Conservation (phyloP, 2,329 filamentous ascomycete species). For the Trichoderma sp. region DNA sequence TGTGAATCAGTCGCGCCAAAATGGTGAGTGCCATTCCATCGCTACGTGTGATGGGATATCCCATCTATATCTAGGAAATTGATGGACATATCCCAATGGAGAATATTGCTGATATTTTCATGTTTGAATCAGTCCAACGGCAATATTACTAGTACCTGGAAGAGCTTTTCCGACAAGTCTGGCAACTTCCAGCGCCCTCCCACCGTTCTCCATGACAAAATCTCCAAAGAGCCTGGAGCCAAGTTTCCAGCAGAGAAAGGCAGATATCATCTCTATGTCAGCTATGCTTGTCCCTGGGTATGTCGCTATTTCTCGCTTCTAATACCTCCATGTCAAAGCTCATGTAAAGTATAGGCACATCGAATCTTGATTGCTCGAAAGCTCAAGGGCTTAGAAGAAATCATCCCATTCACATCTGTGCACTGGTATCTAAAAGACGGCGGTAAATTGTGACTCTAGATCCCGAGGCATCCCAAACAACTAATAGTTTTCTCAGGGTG, state of each 20-base stretch:
- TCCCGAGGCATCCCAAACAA: not conserved
- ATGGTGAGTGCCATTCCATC: not conserved
- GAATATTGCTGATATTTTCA: not conserved
- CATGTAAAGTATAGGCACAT: conserved; percentile 53
- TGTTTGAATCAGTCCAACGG: not conserved
- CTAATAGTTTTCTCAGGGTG: conserved; percentile 43
- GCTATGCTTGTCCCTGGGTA: conserved; percentile 87
- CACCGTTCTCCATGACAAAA: conserved; percentile 74
- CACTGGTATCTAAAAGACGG: conserved; percentile 78
- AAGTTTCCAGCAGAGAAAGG: conserved; percentile 80
- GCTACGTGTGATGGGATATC: not conserved
- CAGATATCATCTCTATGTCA: conserved; percentile 89
- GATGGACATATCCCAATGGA: not conserved
- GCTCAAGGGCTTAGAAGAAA: conserved; percentile 84
- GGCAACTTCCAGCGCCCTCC: conserved; percentile 89
- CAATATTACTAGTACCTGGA: conserved; percentile 78
- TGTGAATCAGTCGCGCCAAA: not conserved
- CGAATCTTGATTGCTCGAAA: conserved; percentile 81
- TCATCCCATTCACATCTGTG: conserved; percentile 73
- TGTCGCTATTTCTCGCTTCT: conserved; percentile 12
- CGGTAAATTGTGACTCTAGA: conserved; percentile 35
- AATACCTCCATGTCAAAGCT: not conserved
- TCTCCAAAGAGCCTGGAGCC: conserved; percentile 67
- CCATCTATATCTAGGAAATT: not conserved
- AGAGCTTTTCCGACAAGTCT: conserved; percentile 67